Base-by-base conservation (phyloP, 2,329 filamentous ascomycete species). In the Penicillium corylophilum region DNA sequence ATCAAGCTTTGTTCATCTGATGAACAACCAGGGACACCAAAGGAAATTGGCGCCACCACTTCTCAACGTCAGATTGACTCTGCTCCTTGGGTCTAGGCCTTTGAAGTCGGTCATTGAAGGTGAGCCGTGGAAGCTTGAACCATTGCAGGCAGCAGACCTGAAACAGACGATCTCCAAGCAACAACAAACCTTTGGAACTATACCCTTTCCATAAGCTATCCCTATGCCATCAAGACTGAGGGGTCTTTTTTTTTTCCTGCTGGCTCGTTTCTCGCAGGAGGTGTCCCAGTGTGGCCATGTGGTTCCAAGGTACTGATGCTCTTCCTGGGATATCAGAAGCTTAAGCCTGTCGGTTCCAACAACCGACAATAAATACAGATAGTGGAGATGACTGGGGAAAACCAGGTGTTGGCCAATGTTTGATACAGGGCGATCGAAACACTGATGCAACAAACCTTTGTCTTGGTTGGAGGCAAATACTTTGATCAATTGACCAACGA, bases 31-130 rank as follows among this genome's bases (percentile, higher is more conserved):
- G 54, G 59, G 57, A 53, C 52, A 55, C 18, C 20, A 42, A 24
- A 29, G 39, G 26, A 44, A 36, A 16, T 40, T 44, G 36, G 29
- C 48, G 52, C 60, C 59, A 54, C 58, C 51, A 50, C 56, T 35
- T 16, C 46, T 22, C 35, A 57, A 60, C 62, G 62, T 64, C 62
- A 62, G 54, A 44, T 63, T 64, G 51, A 64, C 54, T 55, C 53
- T 54, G 42, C 29, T 44, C n/a, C 35, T n/a, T n/a, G 15, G 51
- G 56, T 56, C 58, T 63, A 55, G 61, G 46, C 54, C 58, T 40
- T 50, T 16, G 5, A 13, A 44, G n/a, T 23, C 31, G 38, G n/a
- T 40, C 22, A 51, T 44, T 24, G 22, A 24, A 23, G 28, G 12
- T 26, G 22, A 33, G n/a, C 28, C 26, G n/a, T 36, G 23, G n/a